Base-by-base conservation (phyloP, 164 flowering plant species). In the Berberis thunbergii region DNA sequence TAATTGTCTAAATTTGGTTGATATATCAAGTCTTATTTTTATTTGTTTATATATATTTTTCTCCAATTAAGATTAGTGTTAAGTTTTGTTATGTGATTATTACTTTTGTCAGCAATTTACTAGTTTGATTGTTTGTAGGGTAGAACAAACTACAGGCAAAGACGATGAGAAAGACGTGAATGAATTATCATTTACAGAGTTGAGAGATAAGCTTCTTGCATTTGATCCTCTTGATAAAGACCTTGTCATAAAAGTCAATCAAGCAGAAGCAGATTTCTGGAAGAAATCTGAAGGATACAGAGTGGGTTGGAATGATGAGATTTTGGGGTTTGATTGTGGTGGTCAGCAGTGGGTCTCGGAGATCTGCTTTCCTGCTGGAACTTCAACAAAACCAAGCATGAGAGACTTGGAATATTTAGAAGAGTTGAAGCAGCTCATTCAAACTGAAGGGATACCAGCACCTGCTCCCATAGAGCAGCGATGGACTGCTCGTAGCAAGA, bases 271-370 rank as follows among this genome's bases (percentile, higher is more conserved):
- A 38, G 97, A 89, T 61, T 95, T 80, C 75, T 95, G 99, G 99
- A 82, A 71, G 67, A 91, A 85, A 72, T 95, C 97, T 44, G 99
- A 95, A 72, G 99, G 99, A 68, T 95, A 87, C 61, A 77, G 97
- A 77, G 87, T 86, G 48, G 99, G 99, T 63, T 95, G 97, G 97
- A 89, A 91, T 74, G 99, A 95, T 80, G 99, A 95, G 74, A 91
- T 95, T 57, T 70, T 95, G 72, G 97, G 97, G 41, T 91, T 95
- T 75, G 97, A 95, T 77, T 95, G 99, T 80, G 99, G 99, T 70
- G 99, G 99, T 41, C 97, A 95, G 65, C 97, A 95, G 67, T 95
- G 99, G 99, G 99, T 95, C n/a, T 95, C 99, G 41, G 99, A 95
- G 70, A 91, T 70, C 42, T 95, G 99, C 74, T 91, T 89, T 66